These are phyloP conservation scores for Alternaria infectoria DNA, from an alignment of 2,329 filamentous ascomycete genomes.

Conservation along the genomic window DNA sequence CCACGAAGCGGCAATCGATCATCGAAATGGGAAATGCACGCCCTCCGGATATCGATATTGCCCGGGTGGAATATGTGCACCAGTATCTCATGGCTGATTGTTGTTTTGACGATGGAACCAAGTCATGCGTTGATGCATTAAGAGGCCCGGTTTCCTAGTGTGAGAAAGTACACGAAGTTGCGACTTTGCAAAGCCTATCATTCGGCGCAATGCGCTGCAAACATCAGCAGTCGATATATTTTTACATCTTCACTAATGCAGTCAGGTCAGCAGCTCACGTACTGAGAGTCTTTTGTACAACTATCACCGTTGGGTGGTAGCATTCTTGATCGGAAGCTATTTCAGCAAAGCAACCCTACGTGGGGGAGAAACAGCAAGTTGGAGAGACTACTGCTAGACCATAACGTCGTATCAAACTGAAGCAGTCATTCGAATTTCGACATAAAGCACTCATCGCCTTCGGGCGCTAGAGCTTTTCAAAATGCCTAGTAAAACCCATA, in stretches of 20 bases:
- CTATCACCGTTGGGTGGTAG: not conserved
- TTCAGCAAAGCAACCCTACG: not conserved
- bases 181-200: not conserved
- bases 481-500: not conserved
- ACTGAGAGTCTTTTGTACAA: not conserved
- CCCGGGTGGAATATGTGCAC: not conserved
- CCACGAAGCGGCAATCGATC: not conserved
- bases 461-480: not conserved
- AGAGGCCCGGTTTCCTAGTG: not conserved
- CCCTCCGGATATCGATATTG: not conserved
- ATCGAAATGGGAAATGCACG: not conserved
- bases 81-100: not conserved
- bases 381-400: not conserved
- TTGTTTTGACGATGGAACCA: not conserved
- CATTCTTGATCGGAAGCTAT: not conserved
- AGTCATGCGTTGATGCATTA: not conserved
- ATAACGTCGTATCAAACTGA: not conserved
- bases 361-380: not conserved
- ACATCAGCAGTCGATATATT: not conserved
- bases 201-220: not conserved
- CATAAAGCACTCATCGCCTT: not conserved
- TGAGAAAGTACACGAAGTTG: not conserved
- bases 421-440: not conserved
- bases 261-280: not conserved
- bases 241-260: not conserved